These are phyloP conservation scores for Trametes sp. DNA, from an alignment of 1,284 basidiomycete species.

Conservation along the genomic window DNA sequence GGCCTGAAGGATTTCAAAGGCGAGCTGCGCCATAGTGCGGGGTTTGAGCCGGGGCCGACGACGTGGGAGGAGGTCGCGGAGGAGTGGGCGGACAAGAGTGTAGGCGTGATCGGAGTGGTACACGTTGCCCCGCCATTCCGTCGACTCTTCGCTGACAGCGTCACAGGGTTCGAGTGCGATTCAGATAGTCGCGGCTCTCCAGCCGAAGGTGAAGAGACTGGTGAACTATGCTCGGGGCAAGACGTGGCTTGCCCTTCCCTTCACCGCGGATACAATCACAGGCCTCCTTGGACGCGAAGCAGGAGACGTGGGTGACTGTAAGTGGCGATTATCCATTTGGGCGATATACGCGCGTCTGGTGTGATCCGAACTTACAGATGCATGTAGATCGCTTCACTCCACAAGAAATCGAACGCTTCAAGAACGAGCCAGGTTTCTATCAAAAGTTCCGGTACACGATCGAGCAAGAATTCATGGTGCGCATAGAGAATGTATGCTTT, in stretches of 20 bases:
- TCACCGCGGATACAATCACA: constrained; percentile 50
- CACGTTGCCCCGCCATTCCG: no score
- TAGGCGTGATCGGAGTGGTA: constrained; percentile 71
- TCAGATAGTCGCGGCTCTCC: constrained; percentile 67
- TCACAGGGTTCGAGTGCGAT: constrained; percentile 68
- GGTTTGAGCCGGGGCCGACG: constrained; percentile 57
- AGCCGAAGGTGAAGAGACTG: constrained; percentile 58
- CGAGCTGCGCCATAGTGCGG: constrained; percentile 60
- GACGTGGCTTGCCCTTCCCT: constrained; percentile 65
- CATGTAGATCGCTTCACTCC: constrained; percentile 56
- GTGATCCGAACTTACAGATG: neutral
- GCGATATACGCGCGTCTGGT: neutral
- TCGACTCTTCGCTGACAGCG: constrained; percentile 5
- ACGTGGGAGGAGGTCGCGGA: constrained; percentile 56
- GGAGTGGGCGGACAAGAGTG: constrained; percentile 60
- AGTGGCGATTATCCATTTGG: constrained; percentile 27
- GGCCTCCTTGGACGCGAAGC: constrained; percentile 48
- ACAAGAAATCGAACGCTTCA: constrained; percentile 58
- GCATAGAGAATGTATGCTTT: constrained; percentile 20
- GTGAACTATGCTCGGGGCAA: constrained; percentile 67
- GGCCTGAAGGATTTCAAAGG: constrained; percentile 61
- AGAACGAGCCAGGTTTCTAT: constrained; percentile 54
- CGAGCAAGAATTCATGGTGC: constrained; percentile 61
- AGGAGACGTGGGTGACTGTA: constrained; percentile 50
- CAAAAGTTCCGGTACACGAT: constrained; percentile 57